Conservation (phyloP, 164 flowering plant species). For the Berberis thunbergii region DNA sequence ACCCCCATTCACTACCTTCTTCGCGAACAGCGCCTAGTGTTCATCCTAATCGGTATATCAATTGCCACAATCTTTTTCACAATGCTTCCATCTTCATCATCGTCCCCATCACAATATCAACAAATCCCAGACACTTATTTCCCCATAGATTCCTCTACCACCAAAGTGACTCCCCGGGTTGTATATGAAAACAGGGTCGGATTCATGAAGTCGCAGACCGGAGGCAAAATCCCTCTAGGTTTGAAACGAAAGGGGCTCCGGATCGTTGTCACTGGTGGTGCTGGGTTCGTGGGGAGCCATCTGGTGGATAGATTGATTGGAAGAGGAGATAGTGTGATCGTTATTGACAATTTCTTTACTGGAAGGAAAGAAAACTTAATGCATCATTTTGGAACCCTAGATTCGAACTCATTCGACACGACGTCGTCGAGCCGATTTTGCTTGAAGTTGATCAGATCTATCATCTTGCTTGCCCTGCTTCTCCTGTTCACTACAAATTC, state of each 20-base stretch:
- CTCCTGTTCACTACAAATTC: constrained; percentile 90
- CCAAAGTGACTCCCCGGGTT: too few species aligned
- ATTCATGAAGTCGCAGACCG: too few species aligned
- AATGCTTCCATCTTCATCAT: constrained; percentile 23
- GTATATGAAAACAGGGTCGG: too few species aligned
- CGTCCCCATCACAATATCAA: background rate
- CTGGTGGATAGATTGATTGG: constrained; percentile 74
- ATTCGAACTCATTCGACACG: constrained; percentile 84
- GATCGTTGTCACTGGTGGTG: constrained; percentile 90
- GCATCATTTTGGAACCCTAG: constrained; percentile 84
- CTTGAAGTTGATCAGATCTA: constrained; percentile 95
- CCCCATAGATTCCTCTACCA: too few species aligned
- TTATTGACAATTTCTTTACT: constrained; percentile 88
- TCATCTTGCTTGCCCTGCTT: constrained; percentile 91
- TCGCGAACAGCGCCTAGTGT: constrained; percentile 69
- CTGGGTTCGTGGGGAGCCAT: constrained; percentile 91
- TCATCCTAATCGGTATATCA: constrained; percentile 57
- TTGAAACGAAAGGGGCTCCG: constrained; percentile 62
- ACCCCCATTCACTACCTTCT: constrained; percentile 59
- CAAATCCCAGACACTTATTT: too few species aligned
- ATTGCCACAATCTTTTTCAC: constrained; percentile 61
- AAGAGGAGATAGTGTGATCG: constrained; percentile 85
- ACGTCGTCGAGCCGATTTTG: constrained; percentile 78
- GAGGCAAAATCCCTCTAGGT: constrained; percentile 62
- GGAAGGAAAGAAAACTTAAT: constrained; percentile 83